Percentiles rank a stretch among this genome's conserved stretches.
phyloP scores from a whole-genome alignment of 2,329 filamentous ascomycete genomes.

The Epichloe typhina region DNA sequence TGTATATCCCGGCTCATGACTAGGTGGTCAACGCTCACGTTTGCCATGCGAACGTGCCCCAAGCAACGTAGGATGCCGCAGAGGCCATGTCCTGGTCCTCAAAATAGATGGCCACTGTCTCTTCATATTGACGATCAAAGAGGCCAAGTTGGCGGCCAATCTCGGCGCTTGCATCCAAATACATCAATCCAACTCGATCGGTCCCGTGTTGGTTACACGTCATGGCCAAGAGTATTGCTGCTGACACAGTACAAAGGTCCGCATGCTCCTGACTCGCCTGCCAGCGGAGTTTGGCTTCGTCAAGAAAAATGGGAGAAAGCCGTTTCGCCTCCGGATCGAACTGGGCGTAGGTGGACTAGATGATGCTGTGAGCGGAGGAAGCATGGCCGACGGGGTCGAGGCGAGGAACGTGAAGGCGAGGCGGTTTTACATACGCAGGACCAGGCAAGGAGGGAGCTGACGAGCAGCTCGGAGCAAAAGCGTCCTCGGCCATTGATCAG shows the following conservation, averaged over 20 bases:
- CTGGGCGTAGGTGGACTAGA: not conserved
- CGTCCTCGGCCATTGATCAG: not conserved
- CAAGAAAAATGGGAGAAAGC: not conserved
- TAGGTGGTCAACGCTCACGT: not conserved
- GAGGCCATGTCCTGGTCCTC: not conserved
- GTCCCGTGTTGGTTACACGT: not conserved
- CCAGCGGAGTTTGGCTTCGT: not conserved
- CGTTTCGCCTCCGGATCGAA: not conserved
- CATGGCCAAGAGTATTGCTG: not conserved
- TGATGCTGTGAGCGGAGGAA: not conserved
- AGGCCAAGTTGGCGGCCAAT: not conserved
- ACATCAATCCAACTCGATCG: not conserved
- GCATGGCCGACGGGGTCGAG: not conserved
- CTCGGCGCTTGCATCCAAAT: not conserved
- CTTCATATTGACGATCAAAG: not conserved
- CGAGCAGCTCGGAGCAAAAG: not conserved
- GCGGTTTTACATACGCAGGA: not conserved
- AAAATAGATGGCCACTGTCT: not conserved
- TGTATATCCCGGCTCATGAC: not conserved
- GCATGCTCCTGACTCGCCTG: not conserved
- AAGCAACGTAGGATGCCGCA: not conserved
- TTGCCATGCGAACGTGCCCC: not conserved
- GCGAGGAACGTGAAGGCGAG: no score
- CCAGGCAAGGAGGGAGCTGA: not conserved
- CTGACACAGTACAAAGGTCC: not conserved